Base-by-base conservation (phyloP, 306 rosid species). In the Quercus mongolica region DNA sequence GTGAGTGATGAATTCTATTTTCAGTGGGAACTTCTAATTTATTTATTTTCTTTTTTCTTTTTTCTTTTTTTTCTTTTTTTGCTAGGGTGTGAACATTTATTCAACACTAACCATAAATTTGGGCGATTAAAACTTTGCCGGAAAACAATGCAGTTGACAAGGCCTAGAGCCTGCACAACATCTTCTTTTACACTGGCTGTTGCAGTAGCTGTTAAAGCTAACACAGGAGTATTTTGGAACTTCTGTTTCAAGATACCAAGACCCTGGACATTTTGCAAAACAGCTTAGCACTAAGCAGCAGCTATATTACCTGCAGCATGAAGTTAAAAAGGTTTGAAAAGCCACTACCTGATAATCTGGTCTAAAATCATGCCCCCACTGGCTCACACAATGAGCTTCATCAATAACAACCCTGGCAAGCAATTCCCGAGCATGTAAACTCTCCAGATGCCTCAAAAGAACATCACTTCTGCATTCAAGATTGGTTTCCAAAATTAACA, bases 291-390 rank as follows among this genome's bases (percentile, higher is more conserved):
- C 65, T 65, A 69, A 75, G 80, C 64, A 55, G 14, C 49, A 46
- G 79, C 33, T 73, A 15, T 68, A 79, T 31, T 41, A 17, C 21
- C 14, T 25, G 54, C 31, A 62, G 69, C 49, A 75, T 28, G 38
- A 76, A 65, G 26, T 80, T 63, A 31, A 79, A 79, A 74, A 57
- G 76, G 18, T 49, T 59, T 56, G 38, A 46, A 74, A 69, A 84
- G 79, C 80, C 49, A 81, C 44, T 82, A 93, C 99, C 97, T 95
- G 99, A 89, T 95, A 95, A 83, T 95, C 99, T 51, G 99, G 99
- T 84, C 99, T 88, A 82, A 95, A 95, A 85, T 95, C 99, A 90
- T 95, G 99, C 79, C 99, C 99, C 99, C 99, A 95, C 88, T 95
- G 99, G 84, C 99, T 95, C 87, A 95, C 98, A 77, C 99, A 95